Conservation (phyloP, 1,284 basidiomycete genomes). For the Ustilago lituana region DNA sequence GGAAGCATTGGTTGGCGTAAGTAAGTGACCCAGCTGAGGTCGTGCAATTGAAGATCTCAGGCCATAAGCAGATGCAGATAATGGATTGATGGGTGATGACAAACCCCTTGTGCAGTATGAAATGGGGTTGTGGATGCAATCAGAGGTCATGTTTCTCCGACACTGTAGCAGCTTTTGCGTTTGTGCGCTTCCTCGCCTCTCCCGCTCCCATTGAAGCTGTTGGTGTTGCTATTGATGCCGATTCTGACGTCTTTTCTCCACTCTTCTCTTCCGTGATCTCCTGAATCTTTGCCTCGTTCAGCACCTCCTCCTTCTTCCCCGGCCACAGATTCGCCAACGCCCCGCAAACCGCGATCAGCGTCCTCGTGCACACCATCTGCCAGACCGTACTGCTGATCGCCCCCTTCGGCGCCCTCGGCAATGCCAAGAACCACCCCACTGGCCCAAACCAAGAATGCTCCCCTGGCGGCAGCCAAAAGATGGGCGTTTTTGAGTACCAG, state of each 20-base stretch:
- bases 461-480: constrained; percentile 63
- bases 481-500: constrained; percentile 62
- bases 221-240: constrained; percentile 1
- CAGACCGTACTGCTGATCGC: constrained; percentile 47
- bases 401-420: constrained; percentile 55
- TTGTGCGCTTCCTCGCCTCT: constrained; percentile 22
- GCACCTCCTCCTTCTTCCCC: constrained; percentile 23
- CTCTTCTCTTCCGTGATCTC: constrained; percentile 12
- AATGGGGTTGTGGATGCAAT: neutral
- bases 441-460: constrained; percentile 58
- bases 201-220: neutral
- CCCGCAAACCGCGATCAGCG: constrained; percentile 16
- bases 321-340: constrained; percentile 20
- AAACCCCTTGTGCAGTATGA: too few species aligned
- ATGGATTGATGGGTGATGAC: too few species aligned
- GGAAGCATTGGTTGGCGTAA: too few species aligned
- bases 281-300: constrained; percentile 13
- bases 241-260: neutral
- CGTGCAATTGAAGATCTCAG: too few species aligned
- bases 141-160: constrained; percentile 31
- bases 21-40: too few species aligned
- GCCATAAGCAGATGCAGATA: too few species aligned
- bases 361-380: constrained; percentile 47
- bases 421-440: constrained; percentile 52
- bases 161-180: constrained; percentile 4